Conservation (phyloP, 2,329 filamentous ascomycete species). For the Diaporthe humulicola region DNA sequence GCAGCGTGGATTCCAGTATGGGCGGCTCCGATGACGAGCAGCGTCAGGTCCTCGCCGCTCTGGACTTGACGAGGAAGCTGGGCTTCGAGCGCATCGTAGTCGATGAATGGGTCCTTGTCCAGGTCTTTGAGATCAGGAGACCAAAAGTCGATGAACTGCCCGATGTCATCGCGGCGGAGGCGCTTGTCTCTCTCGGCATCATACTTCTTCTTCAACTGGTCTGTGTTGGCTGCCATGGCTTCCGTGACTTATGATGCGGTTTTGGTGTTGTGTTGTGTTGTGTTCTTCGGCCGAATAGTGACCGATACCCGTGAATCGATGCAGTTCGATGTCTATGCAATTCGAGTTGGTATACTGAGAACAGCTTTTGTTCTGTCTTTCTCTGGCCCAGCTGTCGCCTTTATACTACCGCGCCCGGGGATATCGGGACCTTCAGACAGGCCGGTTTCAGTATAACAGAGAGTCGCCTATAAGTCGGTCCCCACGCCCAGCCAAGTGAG, state of each 20-base stretch:
- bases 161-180: background rate
- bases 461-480: background rate
- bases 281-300: background rate
- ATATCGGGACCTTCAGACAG: too few species aligned
- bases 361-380: background rate
- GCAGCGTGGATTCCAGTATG: background rate
- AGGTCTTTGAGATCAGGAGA: background rate
- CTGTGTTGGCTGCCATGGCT: background rate
- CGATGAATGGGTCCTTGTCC: background rate
- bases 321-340: background rate
- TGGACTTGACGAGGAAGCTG: background rate
- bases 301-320: background rate
- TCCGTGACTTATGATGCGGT: background rate
- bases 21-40: background rate
- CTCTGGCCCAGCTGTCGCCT: background rate
- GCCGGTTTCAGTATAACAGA: background rate
- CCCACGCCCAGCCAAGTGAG: background rate
- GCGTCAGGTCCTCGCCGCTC: background rate
- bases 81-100: conserved; percentile 13
- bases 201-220: background rate
- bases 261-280: background rate
- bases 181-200: conserved; percentile 12
- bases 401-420: background rate
- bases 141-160: conserved; percentile 4
- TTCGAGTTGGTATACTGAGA: accelerated